Percentiles rank a stretch among this genome's conserved stretches.
phyloP scores from a whole-genome alignment of 345 rosid genomes.

The Hibiscus mutabilis region DNA sequence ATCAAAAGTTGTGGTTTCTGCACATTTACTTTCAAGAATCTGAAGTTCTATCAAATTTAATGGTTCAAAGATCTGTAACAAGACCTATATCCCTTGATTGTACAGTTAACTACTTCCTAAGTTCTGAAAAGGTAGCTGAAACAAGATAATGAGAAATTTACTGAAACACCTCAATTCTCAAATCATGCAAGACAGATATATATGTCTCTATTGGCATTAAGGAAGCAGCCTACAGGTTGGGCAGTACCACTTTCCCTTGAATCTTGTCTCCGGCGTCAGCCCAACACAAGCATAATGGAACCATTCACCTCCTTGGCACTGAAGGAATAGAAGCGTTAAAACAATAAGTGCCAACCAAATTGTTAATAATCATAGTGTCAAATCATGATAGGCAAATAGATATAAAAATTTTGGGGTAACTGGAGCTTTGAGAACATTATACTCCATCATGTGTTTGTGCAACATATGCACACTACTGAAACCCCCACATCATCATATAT shows the following conservation, averaged over 20 bases:
- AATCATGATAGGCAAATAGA: neutral
- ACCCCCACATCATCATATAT: neutral
- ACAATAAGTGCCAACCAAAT: neutral
- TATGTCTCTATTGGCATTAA: conserved; percentile 30
- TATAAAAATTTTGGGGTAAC: neutral
- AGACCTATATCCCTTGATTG: conserved; percentile 11
- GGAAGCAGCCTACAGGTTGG: conserved; percentile 79
- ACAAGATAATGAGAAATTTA: neutral
- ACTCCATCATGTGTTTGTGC: neutral
- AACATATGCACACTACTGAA: neutral
- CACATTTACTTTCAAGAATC: neutral
- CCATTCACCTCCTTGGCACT: conserved; percentile 99
- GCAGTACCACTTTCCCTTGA: conserved; percentile 98
- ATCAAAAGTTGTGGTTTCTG: neutral
- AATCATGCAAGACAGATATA: neutral
- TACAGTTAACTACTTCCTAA: neutral
- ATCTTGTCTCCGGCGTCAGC: conserved; percentile 90
- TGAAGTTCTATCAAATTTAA: neutral
- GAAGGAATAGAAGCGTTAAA: conserved; percentile 14
- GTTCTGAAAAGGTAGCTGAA: neutral
- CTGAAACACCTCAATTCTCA: neutral
- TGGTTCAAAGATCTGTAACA: conserved; percentile 3
- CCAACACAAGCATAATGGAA: conserved; percentile 96
- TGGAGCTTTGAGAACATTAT: neutral
- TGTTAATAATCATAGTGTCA: neutral